Percentiles rank a stretch among this genome's conserved stretches.
phyloP scores from a whole-genome alignment of 495 filamentous ascomycete species.

The Xylaria cubensis region DNA sequence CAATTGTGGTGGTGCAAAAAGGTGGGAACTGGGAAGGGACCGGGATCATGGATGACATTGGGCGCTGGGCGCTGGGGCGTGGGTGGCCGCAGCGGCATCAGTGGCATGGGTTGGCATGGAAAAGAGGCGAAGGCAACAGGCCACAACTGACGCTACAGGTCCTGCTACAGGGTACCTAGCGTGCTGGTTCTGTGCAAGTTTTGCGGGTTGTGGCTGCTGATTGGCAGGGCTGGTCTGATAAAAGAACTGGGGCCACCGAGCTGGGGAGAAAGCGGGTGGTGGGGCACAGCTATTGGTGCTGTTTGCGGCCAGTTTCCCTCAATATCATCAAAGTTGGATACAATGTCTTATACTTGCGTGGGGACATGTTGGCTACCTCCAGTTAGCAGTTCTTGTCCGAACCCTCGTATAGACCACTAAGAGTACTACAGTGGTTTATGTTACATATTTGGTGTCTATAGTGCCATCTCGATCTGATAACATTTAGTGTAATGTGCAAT shows the following conservation, averaged over 20 bases:
- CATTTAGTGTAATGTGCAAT: not conserved
- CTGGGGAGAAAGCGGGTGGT: conserved; percentile 8
- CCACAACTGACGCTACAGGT: not conserved
- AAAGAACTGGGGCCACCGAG: conserved; percentile 4
- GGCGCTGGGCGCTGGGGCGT: conserved; percentile 2
- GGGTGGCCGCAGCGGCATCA: conserved; percentile 10
- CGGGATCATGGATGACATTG: conserved; percentile 1
- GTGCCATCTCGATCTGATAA: not conserved
- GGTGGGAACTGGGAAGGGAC: conserved; percentile 40
- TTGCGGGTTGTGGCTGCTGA: conserved; percentile 12
- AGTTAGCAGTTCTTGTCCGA: not conserved
- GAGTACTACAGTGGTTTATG: not conserved
- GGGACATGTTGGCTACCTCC: not conserved
- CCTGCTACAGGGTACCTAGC: conserved; percentile 1
- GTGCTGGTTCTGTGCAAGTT: not conserved
- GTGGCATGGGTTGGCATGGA: not conserved
- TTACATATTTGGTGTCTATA: not conserved
- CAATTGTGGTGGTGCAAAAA: conserved; percentile 47
- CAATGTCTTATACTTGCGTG: not conserved
- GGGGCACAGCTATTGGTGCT: conserved; percentile 13
- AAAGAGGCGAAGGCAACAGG: conserved; percentile 6
- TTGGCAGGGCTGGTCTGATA: conserved; percentile 6
- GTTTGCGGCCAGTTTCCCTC: conserved; percentile 14
- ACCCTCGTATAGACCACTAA: not conserved
- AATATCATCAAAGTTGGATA: not conserved